Evolutionary conservation across 768 basidiomycete genomes (phyloP).

Genomic region (Suillus lakei): DNA sequence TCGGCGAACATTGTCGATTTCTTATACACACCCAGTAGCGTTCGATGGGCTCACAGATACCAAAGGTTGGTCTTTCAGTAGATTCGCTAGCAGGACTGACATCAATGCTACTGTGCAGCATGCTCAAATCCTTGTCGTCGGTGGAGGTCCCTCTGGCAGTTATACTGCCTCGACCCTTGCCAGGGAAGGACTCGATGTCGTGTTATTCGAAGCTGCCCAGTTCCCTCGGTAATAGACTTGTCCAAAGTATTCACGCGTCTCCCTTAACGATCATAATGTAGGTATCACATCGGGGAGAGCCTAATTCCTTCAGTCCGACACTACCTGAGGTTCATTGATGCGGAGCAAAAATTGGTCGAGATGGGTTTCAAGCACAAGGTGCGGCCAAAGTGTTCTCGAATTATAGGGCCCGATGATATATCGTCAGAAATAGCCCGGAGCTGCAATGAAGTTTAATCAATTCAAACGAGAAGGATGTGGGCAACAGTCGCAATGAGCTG

Average conservation of each 20-base stretch:
- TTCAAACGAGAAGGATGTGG: conserved; percentile 61
- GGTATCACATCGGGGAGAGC: conserved; percentile 55
- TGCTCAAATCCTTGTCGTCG: conserved; percentile 49
- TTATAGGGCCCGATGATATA: neutral
- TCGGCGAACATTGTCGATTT: neutral
- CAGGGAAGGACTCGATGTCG: conserved; percentile 62
- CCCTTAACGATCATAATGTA: conserved; percentile 15
- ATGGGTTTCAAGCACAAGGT: conserved; percentile 57
- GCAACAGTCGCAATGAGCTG: conserved; percentile 23
- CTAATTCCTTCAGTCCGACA: conserved; percentile 55
- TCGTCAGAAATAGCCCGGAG: conserved; percentile 51
- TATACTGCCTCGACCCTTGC: conserved; percentile 60
- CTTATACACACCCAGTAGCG: neutral
- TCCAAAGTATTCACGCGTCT: neutral
- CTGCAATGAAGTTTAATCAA: conserved; percentile 62
- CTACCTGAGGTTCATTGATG: conserved; percentile 55
- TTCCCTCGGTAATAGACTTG: conserved; percentile 52
- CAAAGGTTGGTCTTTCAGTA: conserved; percentile 18
- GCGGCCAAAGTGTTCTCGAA: conserved; percentile 25
- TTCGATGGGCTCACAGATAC: conserved; percentile 9
- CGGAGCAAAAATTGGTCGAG: conserved; percentile 46
- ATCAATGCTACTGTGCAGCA: conserved; percentile 18
- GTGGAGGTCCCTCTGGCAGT: conserved; percentile 64
- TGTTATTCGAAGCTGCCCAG: conserved; percentile 55
- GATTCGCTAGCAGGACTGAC: neutral